These are phyloP conservation scores for Globisporangium iwayamae DNA, from an alignment of 352 stramenopile species.

Conservation along the genomic window DNA sequence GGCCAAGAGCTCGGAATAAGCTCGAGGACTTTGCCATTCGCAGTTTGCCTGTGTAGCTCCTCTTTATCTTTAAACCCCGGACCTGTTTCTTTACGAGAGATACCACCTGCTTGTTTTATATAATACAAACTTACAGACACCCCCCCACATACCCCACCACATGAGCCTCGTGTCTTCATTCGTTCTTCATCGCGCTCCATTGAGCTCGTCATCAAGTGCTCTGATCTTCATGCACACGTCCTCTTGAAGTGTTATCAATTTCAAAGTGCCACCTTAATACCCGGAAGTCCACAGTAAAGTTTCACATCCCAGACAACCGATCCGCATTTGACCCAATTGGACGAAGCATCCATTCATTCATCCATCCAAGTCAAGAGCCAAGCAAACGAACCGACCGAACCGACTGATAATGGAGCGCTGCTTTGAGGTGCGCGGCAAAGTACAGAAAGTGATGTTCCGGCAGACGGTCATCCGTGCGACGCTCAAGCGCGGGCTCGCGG, in stretches of 20 bases:
- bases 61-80: conserved; percentile 10
- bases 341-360: neutral
- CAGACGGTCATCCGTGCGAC: conserved; percentile 78
- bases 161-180: neutral
- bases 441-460: conserved; percentile 84
- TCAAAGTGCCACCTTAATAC: neutral
- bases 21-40: conserved; percentile 8
- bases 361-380: neutral
- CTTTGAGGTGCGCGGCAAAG: conserved; percentile 63
- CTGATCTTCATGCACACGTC: too few relatives aligned
- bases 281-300: neutral
- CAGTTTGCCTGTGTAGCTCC: neutral
- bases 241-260: neutral
- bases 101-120: conserved; percentile 21
- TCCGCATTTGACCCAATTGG: neutral
- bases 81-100: neutral
- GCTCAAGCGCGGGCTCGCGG: conserved; percentile 52
- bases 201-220: neutral
- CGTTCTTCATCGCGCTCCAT: neutral
- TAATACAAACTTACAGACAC: conserved; percentile 12
- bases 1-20: conserved; percentile 21
- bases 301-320: neutral
- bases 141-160: neutral
- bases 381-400: neutral
- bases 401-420: conserved; percentile 31